Base-by-base conservation (phyloP, 768 basidiomycete species). In the Rhodocollybia butyracea region DNA sequence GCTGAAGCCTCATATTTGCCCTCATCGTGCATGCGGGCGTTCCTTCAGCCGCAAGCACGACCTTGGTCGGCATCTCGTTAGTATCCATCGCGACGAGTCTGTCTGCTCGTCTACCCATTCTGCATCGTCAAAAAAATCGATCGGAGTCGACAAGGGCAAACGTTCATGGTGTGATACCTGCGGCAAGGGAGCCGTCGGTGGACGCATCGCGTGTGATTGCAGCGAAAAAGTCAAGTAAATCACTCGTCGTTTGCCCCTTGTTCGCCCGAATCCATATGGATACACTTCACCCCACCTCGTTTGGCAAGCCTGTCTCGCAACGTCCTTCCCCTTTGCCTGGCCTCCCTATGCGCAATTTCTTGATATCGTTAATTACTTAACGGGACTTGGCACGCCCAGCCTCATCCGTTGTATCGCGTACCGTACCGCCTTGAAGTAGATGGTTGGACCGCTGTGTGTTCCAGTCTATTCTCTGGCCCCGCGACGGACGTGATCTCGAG, bases 31-130 rank as follows among this genome's bases (percentile, higher is more conserved):
- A 2, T 98, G 94, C 59, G 88, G 87, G 31, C 86, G 94, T 53
- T 91, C 91, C 19, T 98, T 98, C 72, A 93, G 90, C 60, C 86
- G 95, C 61, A 91, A 96, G 71, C 94, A 98, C 66, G 94, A 98
- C 65, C 75, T 98, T 7, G 91, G 91, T 12, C 87, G 94, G 39
- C 94, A 98, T 69, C 78, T 91, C 52, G 82, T 90, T 46, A 89
- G 88, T 58, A 93, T 94, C 55, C 92, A 94, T 61, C 85, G 86
- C 34, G 86, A 86, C 59, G 87, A 87, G 30, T 72, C 77, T 6
- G 66, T 80, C n/a, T 64, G 72, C 56, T 66, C 73, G 7, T 72
- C 77, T 17, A 71, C 76, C 11, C 69, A 76, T 31, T 72, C 76
- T 0, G 59, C 65, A 3, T 60, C 63, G 1, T 68, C 73, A 4